Evolutionary conservation across 495 filamentous ascomycete species (phyloP).

Genomic region (Trichoderma parareesei): DNA sequence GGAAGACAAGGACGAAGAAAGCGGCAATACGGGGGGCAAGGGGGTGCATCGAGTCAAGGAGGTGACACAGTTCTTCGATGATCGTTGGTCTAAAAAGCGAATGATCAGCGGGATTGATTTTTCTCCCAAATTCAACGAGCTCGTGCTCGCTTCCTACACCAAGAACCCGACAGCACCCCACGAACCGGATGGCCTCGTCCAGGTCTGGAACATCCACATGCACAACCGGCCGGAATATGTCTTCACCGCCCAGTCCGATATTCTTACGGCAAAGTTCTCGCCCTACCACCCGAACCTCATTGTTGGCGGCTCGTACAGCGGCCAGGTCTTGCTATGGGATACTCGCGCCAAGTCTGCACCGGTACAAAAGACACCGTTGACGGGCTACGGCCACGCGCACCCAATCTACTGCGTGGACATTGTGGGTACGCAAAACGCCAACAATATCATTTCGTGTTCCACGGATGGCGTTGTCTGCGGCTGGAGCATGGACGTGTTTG

Average conservation of each 20-base stretch:
- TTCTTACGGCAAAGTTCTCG: constrained; percentile 91
- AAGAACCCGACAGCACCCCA: constrained; percentile 93
- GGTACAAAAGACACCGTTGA: constrained; percentile 91
- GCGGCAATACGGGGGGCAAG: constrained; percentile 58
- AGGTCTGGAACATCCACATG: constrained; percentile 95
- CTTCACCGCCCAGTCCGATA: constrained; percentile 93
- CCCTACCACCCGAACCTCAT: constrained; percentile 95
- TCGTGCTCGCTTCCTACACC: constrained; percentile 88
- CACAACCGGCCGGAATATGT: constrained; percentile 91
- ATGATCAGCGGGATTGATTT: constrained; percentile 92
- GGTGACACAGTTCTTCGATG: constrained; percentile 85
- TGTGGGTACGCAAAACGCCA: constrained; percentile 95
- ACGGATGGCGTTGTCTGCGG: constrained; percentile 95
- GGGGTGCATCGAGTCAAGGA: constrained; percentile 77
- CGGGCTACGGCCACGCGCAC: constrained; percentile 87
- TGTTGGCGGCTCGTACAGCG: constrained; percentile 88
- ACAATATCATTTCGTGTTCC: constrained; percentile 92
- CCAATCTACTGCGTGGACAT: constrained; percentile 93
- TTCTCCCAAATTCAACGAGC: constrained; percentile 89
- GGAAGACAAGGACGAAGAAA: constrained; percentile 79
- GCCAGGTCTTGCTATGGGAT: constrained; percentile 98
- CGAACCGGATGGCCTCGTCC: constrained; percentile 88
- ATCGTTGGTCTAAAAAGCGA: constrained; percentile 92
- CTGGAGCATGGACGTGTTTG: constrained; percentile 96
- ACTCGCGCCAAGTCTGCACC: constrained; percentile 80